Base-by-base conservation (phyloP, 352 stramenopile genomes). In the Globisporangium uncinulatum region DNA sequence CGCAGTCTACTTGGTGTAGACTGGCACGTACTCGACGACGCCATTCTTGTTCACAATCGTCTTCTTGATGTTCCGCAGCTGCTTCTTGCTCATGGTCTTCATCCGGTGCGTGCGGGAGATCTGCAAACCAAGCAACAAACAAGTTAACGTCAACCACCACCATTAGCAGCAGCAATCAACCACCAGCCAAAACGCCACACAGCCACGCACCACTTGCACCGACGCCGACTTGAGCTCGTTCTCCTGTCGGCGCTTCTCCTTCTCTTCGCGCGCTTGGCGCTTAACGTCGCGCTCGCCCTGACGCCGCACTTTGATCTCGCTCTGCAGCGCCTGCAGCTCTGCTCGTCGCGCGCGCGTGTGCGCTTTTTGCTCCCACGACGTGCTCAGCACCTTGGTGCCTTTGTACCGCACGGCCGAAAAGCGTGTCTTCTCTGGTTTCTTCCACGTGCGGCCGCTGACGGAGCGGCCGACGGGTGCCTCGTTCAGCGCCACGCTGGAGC, bases 61-160 rank as follows among this genome's bases (percentile, higher is more conserved):
- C 81, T 96, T 96, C 70, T 91, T 90, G 63, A 96, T 86, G 59
- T 95, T 91, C 61, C 86, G 86, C 64, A 96, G 67, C 68, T 96
- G 87, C 71, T 96, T 96, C 83, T 96, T 96, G 79, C 85, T 95
- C 87, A 96, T 96, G 19, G 77, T 86, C 82, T 96, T 96, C 66
- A 96, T 69, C 44, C 86, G 73, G 73, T 93, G 76, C 63, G 85
- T 89, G 65, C 86, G 78, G 34, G 80, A 90, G 54, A 96, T 92
- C 80, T 93, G 44, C 15, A 56, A 14, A 20, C 21, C 32, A 29
- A 50, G 20, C 9, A 47, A 15, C 17, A 31, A 36, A n/a, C 14
- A 51, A 11, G 37, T 42, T 15, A 11, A 42, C 14, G 1, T 15
- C 10, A 11, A 42, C 10, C 37, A 42, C 9, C 37, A 42, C 10